These are phyloP conservation scores for Populus simonii DNA, from an alignment of 345 rosid species.

Conservation along the genomic window DNA sequence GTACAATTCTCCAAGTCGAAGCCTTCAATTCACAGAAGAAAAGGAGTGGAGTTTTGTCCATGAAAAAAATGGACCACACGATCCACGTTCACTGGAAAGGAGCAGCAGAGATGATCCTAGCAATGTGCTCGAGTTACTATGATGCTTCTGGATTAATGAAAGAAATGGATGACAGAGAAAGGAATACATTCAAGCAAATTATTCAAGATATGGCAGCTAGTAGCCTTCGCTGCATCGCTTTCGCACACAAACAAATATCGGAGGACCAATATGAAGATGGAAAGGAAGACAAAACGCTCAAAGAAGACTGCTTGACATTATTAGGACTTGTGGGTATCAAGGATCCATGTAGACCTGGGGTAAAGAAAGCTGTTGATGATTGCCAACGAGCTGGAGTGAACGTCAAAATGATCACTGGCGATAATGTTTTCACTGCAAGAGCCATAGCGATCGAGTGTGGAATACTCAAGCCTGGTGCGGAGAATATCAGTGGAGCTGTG, in stretches of 20 bases:
- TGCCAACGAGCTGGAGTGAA: slow-evolving; percentile 67
- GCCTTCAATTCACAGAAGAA: slow-evolving; percentile 69
- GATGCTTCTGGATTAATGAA: slow-evolving; percentile 43
- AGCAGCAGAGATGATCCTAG: slow-evolving; percentile 70
- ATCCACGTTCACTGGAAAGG: slow-evolving; percentile 74
- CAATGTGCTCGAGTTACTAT: slow-evolving; percentile 57
- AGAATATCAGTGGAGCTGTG: slow-evolving; percentile 34
- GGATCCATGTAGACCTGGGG: slow-evolving; percentile 71
- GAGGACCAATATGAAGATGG: slow-evolving; percentile 21
- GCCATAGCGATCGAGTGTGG: slow-evolving; percentile 82
- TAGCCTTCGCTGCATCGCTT: slow-evolving; percentile 70
- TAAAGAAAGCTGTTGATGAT: slow-evolving; percentile 53
- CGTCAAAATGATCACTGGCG: slow-evolving; percentile 82
- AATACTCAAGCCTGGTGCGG: slow-evolving; percentile 43
- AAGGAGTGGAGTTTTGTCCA: slow-evolving; percentile 52
- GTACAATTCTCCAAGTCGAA: slow-evolving; percentile 50
- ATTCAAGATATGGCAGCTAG: slow-evolving; percentile 65
- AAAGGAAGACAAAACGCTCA: slow-evolving; percentile 23
- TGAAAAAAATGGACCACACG: slow-evolving; percentile 33
- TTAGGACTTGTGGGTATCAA: slow-evolving; percentile 72
- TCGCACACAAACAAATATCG: slow-evolving; percentile 46
- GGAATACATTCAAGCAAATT: slow-evolving; percentile 36
- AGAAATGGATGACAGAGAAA: slow-evolving; percentile 31
- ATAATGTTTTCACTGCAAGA: slow-evolving; percentile 66
- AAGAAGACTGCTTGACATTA: slow-evolving; percentile 44